phyloP scores from a whole-genome alignment of 768 basidiomycete genomes.

The Basidioascus undulatus region DNA sequence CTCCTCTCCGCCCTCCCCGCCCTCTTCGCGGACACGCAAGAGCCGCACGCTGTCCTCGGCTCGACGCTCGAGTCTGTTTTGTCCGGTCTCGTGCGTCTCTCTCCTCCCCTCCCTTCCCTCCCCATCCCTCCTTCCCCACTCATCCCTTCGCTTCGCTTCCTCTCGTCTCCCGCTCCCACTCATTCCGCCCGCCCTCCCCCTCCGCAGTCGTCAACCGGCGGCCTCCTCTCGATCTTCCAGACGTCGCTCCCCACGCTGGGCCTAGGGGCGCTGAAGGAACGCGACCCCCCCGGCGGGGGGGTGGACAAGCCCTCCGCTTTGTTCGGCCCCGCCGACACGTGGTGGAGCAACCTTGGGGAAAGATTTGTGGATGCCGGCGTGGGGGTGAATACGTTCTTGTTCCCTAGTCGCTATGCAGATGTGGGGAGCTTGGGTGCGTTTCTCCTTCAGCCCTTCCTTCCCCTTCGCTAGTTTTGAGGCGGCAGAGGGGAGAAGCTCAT shows the following conservation, averaged over 20 bases:
- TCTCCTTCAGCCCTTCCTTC: background rate
- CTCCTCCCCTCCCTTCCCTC: constrained; percentile 10
- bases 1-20: constrained; percentile 41
- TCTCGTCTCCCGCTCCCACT: background rate
- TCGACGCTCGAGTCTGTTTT: constrained; percentile 48
- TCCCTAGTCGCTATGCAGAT: constrained; percentile 55
- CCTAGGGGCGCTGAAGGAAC: constrained; percentile 15
- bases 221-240: constrained; percentile 16
- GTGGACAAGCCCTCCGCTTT: constrained; percentile 57
- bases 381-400: constrained; percentile 70
- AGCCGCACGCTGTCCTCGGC: constrained; percentile 43
- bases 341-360: constrained; percentile 55
- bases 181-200: background rate
- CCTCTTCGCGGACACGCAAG: constrained; percentile 29
- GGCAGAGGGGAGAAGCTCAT: no score
- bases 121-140: constrained; percentile 3
- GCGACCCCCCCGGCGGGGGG: no score
- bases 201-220: constrained; percentile 13
- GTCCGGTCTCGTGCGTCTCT: constrained; percentile 36
- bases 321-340: constrained; percentile 40
- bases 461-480: background rate
- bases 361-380: constrained; percentile 75
- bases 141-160: constrained; percentile 9
- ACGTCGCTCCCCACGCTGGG: constrained; percentile 15
- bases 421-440: constrained; percentile 55